phyloP scores from a whole-genome alignment of 257 asterid genomes.

The Catharanthus roseus region DNA sequence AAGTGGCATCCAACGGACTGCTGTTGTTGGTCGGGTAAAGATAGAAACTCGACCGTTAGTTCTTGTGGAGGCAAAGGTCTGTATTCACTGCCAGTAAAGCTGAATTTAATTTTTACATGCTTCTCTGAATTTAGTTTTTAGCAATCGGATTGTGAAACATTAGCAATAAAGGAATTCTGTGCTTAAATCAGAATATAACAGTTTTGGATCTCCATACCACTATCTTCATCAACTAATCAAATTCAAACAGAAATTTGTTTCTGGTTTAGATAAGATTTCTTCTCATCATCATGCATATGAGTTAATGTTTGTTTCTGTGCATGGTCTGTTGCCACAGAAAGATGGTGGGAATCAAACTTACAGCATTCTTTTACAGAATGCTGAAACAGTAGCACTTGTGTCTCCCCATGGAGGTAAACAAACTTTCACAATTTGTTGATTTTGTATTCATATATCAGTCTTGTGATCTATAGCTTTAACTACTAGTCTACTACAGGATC shows the following conservation, averaged over 20 bases:
- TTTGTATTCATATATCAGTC: neutral
- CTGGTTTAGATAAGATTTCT: neutral
- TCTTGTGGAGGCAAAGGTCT: slow-evolving; percentile 81
- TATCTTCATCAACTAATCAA: neutral
- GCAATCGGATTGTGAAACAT: neutral
- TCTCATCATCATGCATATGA: neutral
- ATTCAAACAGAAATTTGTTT: neutral
- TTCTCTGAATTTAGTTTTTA: no score
- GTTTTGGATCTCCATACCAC: neutral
- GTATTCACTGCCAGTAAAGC: neutral
- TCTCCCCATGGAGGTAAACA: slow-evolving; percentile 55
- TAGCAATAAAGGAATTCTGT: neutral
- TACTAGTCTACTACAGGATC: slow-evolving; percentile 25
- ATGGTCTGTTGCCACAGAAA: slow-evolving; percentile 33
- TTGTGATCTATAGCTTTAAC: neutral
- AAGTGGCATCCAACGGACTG: slow-evolving; percentile 65
- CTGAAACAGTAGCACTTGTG: slow-evolving; percentile 77
- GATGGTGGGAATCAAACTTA: slow-evolving; percentile 39
- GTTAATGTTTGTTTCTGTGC: neutral
- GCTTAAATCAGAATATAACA: neutral
- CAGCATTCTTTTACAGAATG: slow-evolving; percentile 78
- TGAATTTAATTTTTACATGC: no score
- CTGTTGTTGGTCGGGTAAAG: slow-evolving; percentile 84
- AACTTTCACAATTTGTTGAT: neutral
- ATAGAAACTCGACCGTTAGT: slow-evolving; percentile 77